These are phyloP conservation scores for Solanum bulbocastanum DNA, from an alignment of 257 asterid genomes.

Conservation along the genomic window DNA sequence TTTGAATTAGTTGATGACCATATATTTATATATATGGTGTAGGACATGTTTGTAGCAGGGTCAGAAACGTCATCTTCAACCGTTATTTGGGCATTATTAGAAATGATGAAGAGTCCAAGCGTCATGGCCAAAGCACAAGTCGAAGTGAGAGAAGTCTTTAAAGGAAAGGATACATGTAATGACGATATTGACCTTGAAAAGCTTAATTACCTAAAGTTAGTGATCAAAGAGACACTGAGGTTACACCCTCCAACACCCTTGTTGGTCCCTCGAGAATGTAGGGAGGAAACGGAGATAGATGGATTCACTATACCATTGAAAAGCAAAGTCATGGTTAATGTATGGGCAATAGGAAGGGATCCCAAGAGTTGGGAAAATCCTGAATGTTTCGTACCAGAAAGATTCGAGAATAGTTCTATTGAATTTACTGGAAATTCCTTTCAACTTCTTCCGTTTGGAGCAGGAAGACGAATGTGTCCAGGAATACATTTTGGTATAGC, in stretches of 20 bases:
- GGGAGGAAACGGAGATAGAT: neutral
- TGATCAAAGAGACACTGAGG: neutral
- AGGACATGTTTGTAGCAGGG: neutral
- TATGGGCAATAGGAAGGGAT: conserved; percentile 1
- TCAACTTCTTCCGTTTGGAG: neutral
- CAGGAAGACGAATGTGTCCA: neutral
- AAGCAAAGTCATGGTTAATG: conserved; percentile 3
- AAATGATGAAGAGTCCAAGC: neutral
- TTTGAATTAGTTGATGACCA: neutral
- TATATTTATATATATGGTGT: neutral
- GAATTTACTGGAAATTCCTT: neutral
- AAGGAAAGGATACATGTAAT: neutral
- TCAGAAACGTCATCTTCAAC: neutral
- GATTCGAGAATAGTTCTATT: conserved; percentile 1
- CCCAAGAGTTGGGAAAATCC: neutral
- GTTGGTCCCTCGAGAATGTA: conserved; percentile 10
- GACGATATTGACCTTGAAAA: conserved; percentile 1
- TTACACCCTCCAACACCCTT: conserved; percentile 1
- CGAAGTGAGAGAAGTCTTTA: neutral
- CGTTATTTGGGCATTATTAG: neutral
- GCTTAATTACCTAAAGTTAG: neutral
- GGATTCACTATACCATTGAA: neutral
- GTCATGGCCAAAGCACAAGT: neutral
- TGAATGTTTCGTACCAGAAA: conserved; percentile 1
- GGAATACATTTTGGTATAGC: neutral